phyloP scores from a whole-genome alignment of 2,329 filamentous ascomycete species.

The Aphanocladium album region DNA sequence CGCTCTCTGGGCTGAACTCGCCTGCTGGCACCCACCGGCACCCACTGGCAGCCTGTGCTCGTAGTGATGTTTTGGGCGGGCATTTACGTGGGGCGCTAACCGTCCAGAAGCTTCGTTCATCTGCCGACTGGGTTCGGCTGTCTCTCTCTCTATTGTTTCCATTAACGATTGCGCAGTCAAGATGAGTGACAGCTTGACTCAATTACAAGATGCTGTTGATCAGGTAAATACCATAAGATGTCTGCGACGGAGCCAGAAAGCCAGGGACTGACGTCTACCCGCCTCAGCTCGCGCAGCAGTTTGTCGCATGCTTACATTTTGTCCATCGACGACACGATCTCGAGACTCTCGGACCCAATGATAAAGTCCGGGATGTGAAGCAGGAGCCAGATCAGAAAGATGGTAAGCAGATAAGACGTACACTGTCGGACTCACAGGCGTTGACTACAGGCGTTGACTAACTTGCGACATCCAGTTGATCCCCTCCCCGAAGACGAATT shows the following conservation, averaged over 20 bases:
- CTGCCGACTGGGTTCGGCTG: too few relatives aligned
- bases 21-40: background rate
- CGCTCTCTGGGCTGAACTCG: background rate
- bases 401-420: constrained; percentile 39
- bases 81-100: background rate
- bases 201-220: constrained; percentile 80
- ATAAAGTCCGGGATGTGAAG: constrained; percentile 56
- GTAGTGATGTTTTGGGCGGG: background rate
- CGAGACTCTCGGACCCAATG: constrained; percentile 51
- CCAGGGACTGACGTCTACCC: background rate
- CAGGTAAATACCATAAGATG: constrained; percentile 48
- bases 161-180: constrained; percentile 15
- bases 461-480: constrained; percentile 42
- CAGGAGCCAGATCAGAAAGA: constrained; percentile 48
- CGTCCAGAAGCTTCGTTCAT: background rate
- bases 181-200: constrained; percentile 74
- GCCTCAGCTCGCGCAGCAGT: constrained; percentile 59
- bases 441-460: background rate
- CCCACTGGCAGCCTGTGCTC: background rate
- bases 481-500: constrained; percentile 61
- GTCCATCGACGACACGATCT: constrained; percentile 65
- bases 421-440: too few relatives aligned
- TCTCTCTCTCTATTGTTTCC: background rate
- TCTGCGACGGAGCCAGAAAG: background rate
- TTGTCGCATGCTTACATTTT: constrained; percentile 62